phyloP scores from a whole-genome alignment of 2,329 filamentous ascomycete species.

The Aspergillus flavus region DNA sequence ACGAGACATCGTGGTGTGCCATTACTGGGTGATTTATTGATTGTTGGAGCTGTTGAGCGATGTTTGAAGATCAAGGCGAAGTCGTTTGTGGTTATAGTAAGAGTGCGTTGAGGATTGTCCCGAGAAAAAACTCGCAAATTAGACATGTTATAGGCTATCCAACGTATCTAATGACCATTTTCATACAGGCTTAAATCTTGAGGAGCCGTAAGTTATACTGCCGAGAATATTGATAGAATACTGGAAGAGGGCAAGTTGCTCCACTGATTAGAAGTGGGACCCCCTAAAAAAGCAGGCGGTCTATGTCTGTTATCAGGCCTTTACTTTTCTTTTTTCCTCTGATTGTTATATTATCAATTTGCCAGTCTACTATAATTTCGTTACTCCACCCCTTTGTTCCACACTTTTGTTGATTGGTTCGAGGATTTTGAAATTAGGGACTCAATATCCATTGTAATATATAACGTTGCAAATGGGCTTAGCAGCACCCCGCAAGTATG shows the following conservation, averaged over 20 bases:
- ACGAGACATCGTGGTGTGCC: conserved; percentile 74
- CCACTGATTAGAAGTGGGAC: neutral
- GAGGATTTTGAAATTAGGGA: neutral
- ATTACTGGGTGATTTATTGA: conserved; percentile 41
- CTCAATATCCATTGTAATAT: neutral
- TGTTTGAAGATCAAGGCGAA: conserved; percentile 85
- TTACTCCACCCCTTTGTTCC: conserved; percentile 9
- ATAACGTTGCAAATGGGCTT: conserved; percentile 62
- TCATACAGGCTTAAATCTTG: neutral
- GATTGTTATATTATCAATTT: neutral
- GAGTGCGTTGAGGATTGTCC: conserved; percentile 83
- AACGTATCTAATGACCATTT: neutral
- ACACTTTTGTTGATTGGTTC: neutral
- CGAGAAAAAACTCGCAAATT: conserved; percentile 76
- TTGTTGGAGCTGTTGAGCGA: conserved; percentile 63
- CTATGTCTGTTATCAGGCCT: neutral
- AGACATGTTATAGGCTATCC: conserved; percentile 48
- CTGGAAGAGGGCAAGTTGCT: neutral
- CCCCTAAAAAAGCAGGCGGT: conserved; percentile 4
- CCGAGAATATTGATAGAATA: neutral
- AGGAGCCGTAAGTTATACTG: neutral
- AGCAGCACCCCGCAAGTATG: conserved; percentile 67
- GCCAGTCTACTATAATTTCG: conserved; percentile 9
- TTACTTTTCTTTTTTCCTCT: conserved; percentile 2
- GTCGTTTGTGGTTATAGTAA: conserved; percentile 78